Evolutionary conservation across 1,139 yeast species (phyloP).

Genomic region (Magnusiomyces ingens): DNA sequence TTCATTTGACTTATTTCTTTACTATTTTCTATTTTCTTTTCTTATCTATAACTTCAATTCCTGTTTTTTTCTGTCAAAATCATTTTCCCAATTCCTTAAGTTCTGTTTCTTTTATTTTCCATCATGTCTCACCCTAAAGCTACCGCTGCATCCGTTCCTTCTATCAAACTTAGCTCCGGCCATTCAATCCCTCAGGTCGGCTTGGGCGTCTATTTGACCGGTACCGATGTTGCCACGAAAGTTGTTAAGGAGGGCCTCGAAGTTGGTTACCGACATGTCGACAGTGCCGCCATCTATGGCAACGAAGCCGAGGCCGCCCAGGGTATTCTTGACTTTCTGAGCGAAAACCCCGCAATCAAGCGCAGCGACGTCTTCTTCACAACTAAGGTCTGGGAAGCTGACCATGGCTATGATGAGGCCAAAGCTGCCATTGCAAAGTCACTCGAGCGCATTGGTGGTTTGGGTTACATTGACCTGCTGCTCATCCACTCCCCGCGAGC

Average conservation of each 20-base stretch:
- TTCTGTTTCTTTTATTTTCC: background rate
- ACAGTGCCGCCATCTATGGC: slow-evolving; percentile 51
- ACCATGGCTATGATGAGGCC: slow-evolving; percentile 53
- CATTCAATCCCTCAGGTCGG: slow-evolving; percentile 50
- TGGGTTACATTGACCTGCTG: slow-evolving; percentile 43
- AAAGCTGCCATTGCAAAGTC: slow-evolving; percentile 47
- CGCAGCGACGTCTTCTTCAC: slow-evolving; percentile 57
- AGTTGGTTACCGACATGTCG: slow-evolving; percentile 65
- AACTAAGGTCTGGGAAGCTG: slow-evolving; percentile 56
- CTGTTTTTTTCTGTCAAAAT: background rate
- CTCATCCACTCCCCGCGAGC: slow-evolving; percentile 36
- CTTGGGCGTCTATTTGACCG: slow-evolving; percentile 49
- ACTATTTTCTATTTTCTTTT: background rate
- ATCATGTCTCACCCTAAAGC: background rate
- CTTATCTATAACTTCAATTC: background rate
- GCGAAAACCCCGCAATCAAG: slow-evolving; percentile 28
- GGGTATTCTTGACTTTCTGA: slow-evolving; percentile 42
- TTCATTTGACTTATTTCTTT: too few species aligned
- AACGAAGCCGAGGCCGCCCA: slow-evolving; percentile 50
- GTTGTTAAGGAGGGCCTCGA: slow-evolving; percentile 48
- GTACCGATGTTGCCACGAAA: slow-evolving; percentile 36
- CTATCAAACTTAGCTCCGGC: slow-evolving; percentile 26
- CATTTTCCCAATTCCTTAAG: background rate
- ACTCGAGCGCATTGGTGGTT: slow-evolving; percentile 41
- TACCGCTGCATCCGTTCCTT: background rate